phyloP scores from a whole-genome alignment of 2,329 filamentous ascomycete species.

The Tolypocladium endophyticum region DNA sequence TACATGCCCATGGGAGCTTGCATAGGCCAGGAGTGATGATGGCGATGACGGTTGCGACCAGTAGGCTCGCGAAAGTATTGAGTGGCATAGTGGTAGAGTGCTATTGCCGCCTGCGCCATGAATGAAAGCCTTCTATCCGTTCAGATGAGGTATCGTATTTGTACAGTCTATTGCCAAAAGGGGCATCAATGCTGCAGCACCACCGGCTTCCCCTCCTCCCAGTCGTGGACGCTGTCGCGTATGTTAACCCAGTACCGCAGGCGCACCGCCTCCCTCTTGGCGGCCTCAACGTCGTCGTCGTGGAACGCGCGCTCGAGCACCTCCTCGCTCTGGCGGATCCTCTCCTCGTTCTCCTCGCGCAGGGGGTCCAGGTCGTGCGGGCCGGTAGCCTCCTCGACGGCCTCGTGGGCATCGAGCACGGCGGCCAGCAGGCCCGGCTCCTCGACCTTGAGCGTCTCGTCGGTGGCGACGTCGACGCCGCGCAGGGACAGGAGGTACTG shows the following conservation, averaged over 20 bases:
- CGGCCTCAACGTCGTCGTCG: conserved; percentile 52
- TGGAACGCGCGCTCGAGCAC: conserved; percentile 55
- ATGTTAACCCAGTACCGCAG: conserved; percentile 90
- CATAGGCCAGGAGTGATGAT: background rate
- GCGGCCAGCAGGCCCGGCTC: conserved; percentile 61
- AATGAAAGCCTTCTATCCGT: background rate
- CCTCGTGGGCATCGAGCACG: conserved; percentile 71
- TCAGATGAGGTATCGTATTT: no score
- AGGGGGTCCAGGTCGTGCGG: conserved; percentile 56
- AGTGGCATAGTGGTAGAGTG: background rate
- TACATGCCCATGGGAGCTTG: background rate
- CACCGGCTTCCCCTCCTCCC: conserved; percentile 65
- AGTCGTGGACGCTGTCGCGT: conserved; percentile 65
- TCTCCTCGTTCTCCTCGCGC: conserved; percentile 53
- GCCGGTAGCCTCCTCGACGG: conserved; percentile 57
- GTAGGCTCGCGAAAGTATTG: background rate
- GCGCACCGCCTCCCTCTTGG: conserved; percentile 62
- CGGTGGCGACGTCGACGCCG: conserved; percentile 67
- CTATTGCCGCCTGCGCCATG: background rate
- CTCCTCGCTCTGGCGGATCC: conserved; percentile 54
- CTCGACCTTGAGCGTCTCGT: conserved; percentile 63
- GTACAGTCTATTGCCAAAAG: background rate
- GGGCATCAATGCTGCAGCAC: conserved; percentile 36
- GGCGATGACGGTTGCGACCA: background rate
- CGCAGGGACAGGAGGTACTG: conserved; percentile 73